Conservation (phyloP, 768 basidiomycete species). For the Naganishia randhawae region DNA sequence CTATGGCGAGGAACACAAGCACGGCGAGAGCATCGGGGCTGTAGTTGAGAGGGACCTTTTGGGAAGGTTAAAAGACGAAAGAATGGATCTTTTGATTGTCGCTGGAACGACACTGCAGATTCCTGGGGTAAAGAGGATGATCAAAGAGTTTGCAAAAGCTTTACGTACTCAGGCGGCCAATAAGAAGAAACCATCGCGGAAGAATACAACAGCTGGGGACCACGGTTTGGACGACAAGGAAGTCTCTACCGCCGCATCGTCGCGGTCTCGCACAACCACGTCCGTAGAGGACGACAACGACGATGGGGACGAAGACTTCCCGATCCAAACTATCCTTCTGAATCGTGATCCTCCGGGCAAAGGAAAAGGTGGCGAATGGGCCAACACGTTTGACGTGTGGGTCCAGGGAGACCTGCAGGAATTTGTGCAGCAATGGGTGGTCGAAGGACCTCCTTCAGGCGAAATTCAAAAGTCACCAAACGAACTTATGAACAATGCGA, state of each 20-base stretch:
- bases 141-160: constrained; percentile 72
- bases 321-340: constrained; percentile 69
- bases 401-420: constrained; percentile 79
- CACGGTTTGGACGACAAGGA: constrained; percentile 1
- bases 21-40: constrained; percentile 81
- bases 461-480: background rate
- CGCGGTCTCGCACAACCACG: constrained; percentile 3
- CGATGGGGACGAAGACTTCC: constrained; percentile 49
- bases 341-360: constrained; percentile 69
- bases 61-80: constrained; percentile 54
- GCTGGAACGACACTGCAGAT: constrained; percentile 85
- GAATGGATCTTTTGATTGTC: constrained; percentile 79
- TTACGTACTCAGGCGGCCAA: constrained; percentile 51
- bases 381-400: constrained; percentile 85
- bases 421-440: constrained; percentile 59
- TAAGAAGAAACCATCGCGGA: constrained; percentile 22
- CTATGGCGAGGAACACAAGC: constrained; percentile 77
- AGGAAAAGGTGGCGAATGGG: constrained; percentile 68
- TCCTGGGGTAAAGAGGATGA: constrained; percentile 86
- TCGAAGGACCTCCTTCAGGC: constrained; percentile 13
- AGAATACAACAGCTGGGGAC: background rate
- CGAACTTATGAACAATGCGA: background rate
- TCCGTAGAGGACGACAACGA: constrained; percentile 6
- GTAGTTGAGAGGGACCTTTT: constrained; percentile 76
- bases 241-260: background rate